Evolutionary conservation across 2,329 filamentous ascomycete genomes (phyloP).

Genomic region (Verticillium albo-atrum): DNA sequence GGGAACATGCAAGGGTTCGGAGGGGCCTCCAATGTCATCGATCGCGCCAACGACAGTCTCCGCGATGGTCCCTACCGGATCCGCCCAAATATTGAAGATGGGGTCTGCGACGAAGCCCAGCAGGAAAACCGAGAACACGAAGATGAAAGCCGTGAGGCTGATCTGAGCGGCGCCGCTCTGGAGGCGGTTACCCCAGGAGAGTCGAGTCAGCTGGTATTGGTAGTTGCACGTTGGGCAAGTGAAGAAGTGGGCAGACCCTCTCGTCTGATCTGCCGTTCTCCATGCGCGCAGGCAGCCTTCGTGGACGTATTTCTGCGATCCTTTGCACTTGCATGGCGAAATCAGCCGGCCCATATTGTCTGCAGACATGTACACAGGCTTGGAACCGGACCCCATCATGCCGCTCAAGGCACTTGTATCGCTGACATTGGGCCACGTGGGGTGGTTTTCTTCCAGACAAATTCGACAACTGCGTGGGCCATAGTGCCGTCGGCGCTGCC

Average conservation of each 20-base stretch:
- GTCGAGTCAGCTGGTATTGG: conserved; percentile 70
- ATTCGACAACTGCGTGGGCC: conserved; percentile 79
- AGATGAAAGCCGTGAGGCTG: conserved; percentile 65
- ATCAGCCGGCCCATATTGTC: conserved; percentile 76
- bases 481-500: conserved; percentile 43
- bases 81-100: conserved; percentile 82
- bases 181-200: conserved; percentile 70
- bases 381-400: conserved; percentile 16
- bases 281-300: conserved; percentile 83
- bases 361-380: conserved; percentile 59
- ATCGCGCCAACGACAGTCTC: conserved; percentile 43
- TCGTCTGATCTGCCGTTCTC: conserved; percentile 58
- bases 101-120: conserved; percentile 92
- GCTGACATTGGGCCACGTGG: conserved; percentile 34
- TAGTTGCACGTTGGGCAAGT: conserved; percentile 86
- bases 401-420: conserved; percentile 9
- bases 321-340: conserved; percentile 89
- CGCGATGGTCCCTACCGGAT: conserved; percentile 62
- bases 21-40: conserved; percentile 33
- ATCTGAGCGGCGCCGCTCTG: conserved; percentile 65
- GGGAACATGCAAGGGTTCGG: conserved; percentile 21
- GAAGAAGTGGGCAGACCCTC: conserved; percentile 65
- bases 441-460: conserved; percentile 67
- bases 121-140: conserved; percentile 69
- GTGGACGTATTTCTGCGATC: conserved; percentile 89